Conservation (phyloP, 331 rosid genomes). For the Erythrophleum ivorense region DNA sequence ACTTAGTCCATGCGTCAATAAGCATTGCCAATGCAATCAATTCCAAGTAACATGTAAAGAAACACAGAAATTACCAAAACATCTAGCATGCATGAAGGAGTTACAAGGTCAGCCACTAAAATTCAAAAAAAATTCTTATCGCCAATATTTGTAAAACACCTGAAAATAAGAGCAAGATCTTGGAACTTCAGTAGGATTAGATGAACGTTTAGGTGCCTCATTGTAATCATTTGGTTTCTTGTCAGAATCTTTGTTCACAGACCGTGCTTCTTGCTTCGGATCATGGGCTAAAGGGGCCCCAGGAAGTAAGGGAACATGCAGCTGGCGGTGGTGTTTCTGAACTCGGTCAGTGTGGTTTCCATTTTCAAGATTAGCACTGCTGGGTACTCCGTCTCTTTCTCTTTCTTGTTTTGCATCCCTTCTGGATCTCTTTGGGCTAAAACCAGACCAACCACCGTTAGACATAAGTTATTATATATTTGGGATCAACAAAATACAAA, state of each 20-base stretch:
- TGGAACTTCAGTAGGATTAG: slow-evolving; percentile 53
- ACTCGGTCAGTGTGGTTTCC: slow-evolving; percentile 50
- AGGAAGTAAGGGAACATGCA: slow-evolving; percentile 49
- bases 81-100: not conserved
- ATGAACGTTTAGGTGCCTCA: slow-evolving; percentile 52
- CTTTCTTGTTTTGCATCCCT: slow-evolving; percentile 67
- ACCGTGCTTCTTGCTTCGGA: slow-evolving; percentile 50
- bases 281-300: slow-evolving; percentile 38
- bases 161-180: slow-evolving; percentile 65
- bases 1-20: not conserved
- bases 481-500: slow-evolving; percentile 4
- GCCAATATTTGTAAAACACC: slow-evolving; percentile 50
- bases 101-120: not conserved
- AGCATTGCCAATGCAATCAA: slow-evolving; percentile 17
- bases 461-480: not conserved
- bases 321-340: slow-evolving; percentile 47
- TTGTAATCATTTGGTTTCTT: slow-evolving; percentile 48
- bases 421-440: slow-evolving; percentile 77
- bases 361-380: slow-evolving; percentile 33
- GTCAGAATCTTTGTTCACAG: slow-evolving; percentile 47
- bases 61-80: not conserved
- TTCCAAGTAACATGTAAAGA: not conserved
- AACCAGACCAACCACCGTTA: slow-evolving; percentile 23
- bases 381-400: slow-evolving; percentile 51
- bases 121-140: not conserved